phyloP scores from a whole-genome alignment of 805 yeast genomes.

The Candida wancherniae region DNA sequence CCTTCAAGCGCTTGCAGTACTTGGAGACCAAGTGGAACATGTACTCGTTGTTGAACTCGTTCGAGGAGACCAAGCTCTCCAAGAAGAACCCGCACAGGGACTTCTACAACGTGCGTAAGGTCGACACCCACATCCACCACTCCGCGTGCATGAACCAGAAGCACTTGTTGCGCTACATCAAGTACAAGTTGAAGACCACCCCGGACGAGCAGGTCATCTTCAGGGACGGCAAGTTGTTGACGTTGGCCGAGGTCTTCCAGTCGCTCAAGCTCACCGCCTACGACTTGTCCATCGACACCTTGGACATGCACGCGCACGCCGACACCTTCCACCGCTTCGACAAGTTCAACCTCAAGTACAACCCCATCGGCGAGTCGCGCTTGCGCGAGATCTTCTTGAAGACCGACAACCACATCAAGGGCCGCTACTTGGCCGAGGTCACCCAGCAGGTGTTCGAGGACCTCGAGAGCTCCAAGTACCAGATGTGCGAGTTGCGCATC shows the following conservation, averaged over 20 bases:
- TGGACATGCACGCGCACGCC: conserved; percentile 99
- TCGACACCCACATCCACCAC: conserved; percentile 98
- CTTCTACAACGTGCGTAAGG: conserved; percentile 93
- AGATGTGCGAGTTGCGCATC: conserved; percentile 94
- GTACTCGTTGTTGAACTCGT: conserved; percentile 82
- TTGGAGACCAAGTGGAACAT: conserved; percentile 96
- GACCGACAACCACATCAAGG: conserved; percentile 89
- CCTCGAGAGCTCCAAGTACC: conserved; percentile 91
- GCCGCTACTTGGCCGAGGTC: conserved; percentile 86
- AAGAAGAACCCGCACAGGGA: conserved; percentile 96
- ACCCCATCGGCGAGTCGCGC: conserved; percentile 97
- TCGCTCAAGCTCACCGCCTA: conserved; percentile 90
- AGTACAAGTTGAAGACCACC: conserved; percentile 82
- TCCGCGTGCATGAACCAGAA: conserved; percentile 99
- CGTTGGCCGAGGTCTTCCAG: conserved; percentile 84
- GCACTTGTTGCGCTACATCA: conserved; percentile 89
- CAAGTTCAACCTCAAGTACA: conserved; percentile 93
- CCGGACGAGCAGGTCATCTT: conserved; percentile 88
- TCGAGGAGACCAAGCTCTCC: conserved; percentile 85
- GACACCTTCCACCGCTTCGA: conserved; percentile 98
- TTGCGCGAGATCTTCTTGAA: conserved; percentile 92
- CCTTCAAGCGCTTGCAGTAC: conserved; percentile 88
- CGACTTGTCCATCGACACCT: conserved; percentile 90
- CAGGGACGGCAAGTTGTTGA: conserved; percentile 86
- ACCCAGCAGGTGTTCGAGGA: conserved; percentile 93